phyloP scores from a whole-genome alignment of 306 rosid genomes.

The Cucumis sativus region Cucumber_9930_V3 NC_026661.2:4793501-4794000 shows the following conservation, averaged over 20 bases:
- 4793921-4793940: conserved; percentile 27
- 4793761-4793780: neutral
- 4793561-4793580: neutral
- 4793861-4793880: neutral
- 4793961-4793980: conserved; percentile 46
- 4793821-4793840: neutral
- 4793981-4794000: conserved; percentile 69
- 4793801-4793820: neutral
- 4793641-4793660: neutral
- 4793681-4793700: neutral
- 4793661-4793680: neutral
- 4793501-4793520: neutral
- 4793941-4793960: conserved; percentile 26
- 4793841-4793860: neutral
- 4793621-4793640: neutral
- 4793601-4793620: neutral
- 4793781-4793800: neutral
- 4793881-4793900: conserved; percentile 40
- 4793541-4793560: neutral
- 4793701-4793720: neutral
- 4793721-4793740: neutral
- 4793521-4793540: neutral
- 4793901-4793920: conserved; percentile 38
- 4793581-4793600: neutral
- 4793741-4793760: neutral